Percentiles rank a stretch among this genome's conserved stretches.
Evolutionary conservation across 2,329 filamentous ascomycete genomes (phyloP).

Genomic region (Microthyrium microscopicum): DNA sequence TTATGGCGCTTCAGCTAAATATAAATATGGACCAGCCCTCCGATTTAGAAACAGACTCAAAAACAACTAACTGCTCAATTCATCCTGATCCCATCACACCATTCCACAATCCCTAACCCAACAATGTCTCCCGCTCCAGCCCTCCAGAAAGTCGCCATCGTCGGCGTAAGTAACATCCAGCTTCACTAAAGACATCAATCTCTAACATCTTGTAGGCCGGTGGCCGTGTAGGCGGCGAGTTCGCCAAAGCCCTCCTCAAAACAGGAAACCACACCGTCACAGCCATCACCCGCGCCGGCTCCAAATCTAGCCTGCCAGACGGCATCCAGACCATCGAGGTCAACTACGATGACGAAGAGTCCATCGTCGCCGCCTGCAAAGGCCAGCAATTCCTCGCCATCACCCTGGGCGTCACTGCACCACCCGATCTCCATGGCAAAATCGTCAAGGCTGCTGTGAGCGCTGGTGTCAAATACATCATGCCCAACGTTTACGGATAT

Average conservation of each 20-base stretch:
- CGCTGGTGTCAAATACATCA: conserved; percentile 22
- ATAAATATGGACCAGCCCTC: too few species aligned
- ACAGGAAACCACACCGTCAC: conserved; percentile 33
- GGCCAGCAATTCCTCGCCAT: conserved; percentile 24
- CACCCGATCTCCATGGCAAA: conserved; percentile 14
- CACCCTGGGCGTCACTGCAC: conserved; percentile 18
- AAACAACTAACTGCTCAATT: too few species aligned
- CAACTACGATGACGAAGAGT: conserved; percentile 28
- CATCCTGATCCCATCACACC: too few species aligned
- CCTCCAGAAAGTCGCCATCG: conserved; percentile 23
- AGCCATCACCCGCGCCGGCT: conserved; percentile 30
- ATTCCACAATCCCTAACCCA: too few species aligned
- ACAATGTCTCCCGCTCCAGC: too few species aligned
- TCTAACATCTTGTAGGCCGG: conserved; percentile 12
- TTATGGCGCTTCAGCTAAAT: too few species aligned
- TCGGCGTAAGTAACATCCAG: conserved; percentile 17
- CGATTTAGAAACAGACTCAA: too few species aligned
- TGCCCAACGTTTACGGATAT: conserved; percentile 23
- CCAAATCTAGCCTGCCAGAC: conserved; percentile 23
- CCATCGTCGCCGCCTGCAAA: conserved; percentile 19
- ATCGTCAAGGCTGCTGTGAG: conserved; percentile 20
- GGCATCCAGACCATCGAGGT: conserved; percentile 24
- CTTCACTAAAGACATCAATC: not conserved
- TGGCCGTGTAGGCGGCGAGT: conserved; percentile 23
- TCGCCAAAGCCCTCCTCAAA: conserved; percentile 23